phyloP scores from a whole-genome alignment of 306 rosid species.

The Trichosanthes truncata region DNA sequence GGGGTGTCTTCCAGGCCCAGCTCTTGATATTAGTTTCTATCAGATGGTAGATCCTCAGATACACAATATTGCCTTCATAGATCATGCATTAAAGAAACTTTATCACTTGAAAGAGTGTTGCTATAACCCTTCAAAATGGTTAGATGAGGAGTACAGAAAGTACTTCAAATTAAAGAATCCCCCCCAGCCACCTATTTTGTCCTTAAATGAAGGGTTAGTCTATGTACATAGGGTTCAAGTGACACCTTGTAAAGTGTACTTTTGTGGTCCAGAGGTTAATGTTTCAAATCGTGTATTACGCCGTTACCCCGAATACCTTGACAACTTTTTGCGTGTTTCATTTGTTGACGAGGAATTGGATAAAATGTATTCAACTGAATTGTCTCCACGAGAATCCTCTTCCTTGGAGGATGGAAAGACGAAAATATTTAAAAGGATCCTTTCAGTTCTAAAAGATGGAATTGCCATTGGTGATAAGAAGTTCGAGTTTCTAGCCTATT shows the following conservation, averaged over 20 bases:
- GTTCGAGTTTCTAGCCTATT: conserved; percentile 82
- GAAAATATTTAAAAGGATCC: conserved; percentile 46
- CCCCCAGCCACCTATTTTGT: conserved; percentile 32
- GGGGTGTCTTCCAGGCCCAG: conserved; percentile 59
- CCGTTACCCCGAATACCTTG: conserved; percentile 19
- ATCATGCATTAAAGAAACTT: conserved; percentile 53
- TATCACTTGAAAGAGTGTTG: conserved; percentile 43
- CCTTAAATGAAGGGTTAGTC: conserved; percentile 60
- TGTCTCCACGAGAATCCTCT: conserved; percentile 40
- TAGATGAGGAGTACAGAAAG: conserved; percentile 35
- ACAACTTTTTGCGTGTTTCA: conserved; percentile 77
- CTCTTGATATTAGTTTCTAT: conserved; percentile 40
- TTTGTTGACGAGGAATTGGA: conserved; percentile 81
- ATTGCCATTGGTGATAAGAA: conserved; percentile 54
- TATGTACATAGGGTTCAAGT: conserved; percentile 65
- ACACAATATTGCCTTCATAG: conserved; percentile 20
- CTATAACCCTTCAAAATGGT: conserved; percentile 62
- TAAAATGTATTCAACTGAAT: conserved; percentile 50
- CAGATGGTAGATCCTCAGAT: conserved; percentile 45
- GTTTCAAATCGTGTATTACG: conserved; percentile 86
- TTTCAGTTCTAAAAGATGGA: conserved; percentile 53
- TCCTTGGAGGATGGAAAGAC: conserved; percentile 31
- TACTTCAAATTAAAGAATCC: conserved; percentile 19
- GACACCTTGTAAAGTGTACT: conserved; percentile 61
- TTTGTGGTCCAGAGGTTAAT: conserved; percentile 67